These are phyloP conservation scores for Sporobolomyces pararoseus DNA, from an alignment of 768 basidiomycete species.

Conservation along the genomic window DNA sequence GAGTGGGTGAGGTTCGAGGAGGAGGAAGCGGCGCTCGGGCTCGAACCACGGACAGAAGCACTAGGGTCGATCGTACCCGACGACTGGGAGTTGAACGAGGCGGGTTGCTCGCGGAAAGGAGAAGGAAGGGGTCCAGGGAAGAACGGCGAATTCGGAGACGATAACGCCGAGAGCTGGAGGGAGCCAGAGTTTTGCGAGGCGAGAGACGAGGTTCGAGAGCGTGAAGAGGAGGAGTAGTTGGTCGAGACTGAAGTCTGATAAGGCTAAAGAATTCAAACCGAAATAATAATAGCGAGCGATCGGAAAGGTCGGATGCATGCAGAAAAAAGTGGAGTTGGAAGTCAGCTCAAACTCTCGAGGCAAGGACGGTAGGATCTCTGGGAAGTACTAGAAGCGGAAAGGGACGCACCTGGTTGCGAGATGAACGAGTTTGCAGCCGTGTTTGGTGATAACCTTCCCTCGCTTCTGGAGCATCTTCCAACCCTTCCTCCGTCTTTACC, in stretches of 20 bases:
- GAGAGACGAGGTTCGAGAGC: slow-evolving; percentile 27
- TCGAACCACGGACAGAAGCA: slow-evolving; percentile 30
- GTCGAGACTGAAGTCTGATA: slow-evolving; percentile 14
- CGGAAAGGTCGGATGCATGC: not conserved
- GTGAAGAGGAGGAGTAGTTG: slow-evolving; percentile 8
- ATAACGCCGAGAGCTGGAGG: slow-evolving; percentile 18
- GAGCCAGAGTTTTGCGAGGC: slow-evolving; percentile 8
- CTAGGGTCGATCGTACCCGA: slow-evolving; percentile 35
- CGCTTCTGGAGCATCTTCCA: not conserved
- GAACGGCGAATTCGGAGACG: slow-evolving; percentile 28
- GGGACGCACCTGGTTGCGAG: slow-evolving; percentile 21
- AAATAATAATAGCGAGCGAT: not conserved
- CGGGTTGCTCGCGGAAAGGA: slow-evolving; percentile 29
- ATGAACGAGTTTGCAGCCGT: slow-evolving; percentile 12
- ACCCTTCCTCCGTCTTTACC: not conserved
- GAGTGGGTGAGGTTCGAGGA: slow-evolving; percentile 24
- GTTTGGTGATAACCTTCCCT: not conserved
- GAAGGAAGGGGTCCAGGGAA: slow-evolving; percentile 32
- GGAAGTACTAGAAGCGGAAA: not conserved
- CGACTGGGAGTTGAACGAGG: slow-evolving; percentile 11
- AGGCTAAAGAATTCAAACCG: not conserved
- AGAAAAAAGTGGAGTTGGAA: not conserved
- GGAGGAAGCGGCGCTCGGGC: slow-evolving; percentile 30
- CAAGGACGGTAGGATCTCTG: not conserved
- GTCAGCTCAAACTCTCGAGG: not conserved